Base-by-base conservation (phyloP, 1,284 basidiomycete genomes). In the Puccinia polysora region DNA sequence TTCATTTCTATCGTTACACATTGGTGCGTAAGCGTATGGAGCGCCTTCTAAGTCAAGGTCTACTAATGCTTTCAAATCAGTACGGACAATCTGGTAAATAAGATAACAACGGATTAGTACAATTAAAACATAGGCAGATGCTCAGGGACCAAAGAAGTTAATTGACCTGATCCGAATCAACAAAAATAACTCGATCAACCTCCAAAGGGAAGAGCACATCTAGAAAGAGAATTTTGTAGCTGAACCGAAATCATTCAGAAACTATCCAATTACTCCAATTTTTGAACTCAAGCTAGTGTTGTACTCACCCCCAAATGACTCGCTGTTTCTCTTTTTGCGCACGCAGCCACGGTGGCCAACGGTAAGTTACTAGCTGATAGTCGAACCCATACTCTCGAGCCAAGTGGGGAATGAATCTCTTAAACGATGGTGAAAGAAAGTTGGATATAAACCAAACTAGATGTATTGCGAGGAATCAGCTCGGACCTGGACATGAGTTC, bases 161-260 rank as follows among this genome's bases (percentile, higher is more conserved):
- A 74, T 78, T 52, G 36, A 80, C 78, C 78, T 30, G 81, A 68
- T 82, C 81, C 1, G 95, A 95, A 78, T 98, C 95, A 50, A 98
- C 95, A 80, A 98, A 98, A 76, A 98, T 95, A 74, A 98, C 93
- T 79, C 96, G 95, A 82, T 95, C 91, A 65, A 98, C 85, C 80
- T 95, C 91, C 87, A 97, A 90, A 2, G 95, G 95, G 85, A 98
- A 98, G 5, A 98, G 85, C 6, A 97, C 94, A 77, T 98, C 95
- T 32, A 98, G 86, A 85, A 98, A 98, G 45, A 98, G 86, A 74
- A 98, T 98, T 82, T 98, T 98, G 84, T 97, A 97, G 1, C 79
- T 80, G 34, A 68, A 58, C 56, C 14, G 14, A 53, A 32, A 28
- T 6, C 14, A 8, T 23, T 10, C 49, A 14, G 6, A 50, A 23